Evolutionary conservation across 2,329 filamentous ascomycete genomes (phyloP).

Genomic region (Truncatella angustata): DNA sequence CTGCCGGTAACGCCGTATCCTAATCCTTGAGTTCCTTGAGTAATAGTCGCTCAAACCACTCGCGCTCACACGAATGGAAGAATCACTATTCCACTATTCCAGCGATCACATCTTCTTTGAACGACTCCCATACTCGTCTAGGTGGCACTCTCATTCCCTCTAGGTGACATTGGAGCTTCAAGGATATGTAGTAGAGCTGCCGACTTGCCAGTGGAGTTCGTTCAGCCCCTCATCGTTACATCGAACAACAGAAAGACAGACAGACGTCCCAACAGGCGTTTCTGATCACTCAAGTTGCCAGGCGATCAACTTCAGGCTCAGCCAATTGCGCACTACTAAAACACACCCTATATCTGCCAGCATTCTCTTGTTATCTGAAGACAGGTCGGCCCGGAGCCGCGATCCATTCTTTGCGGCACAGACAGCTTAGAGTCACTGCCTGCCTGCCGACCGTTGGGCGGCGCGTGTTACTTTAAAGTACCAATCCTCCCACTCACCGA

Average conservation of each 20-base stretch:
- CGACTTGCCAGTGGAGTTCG: background rate
- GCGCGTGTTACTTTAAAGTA: slow-evolving; percentile 5
- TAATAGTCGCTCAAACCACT: too few relatives aligned
- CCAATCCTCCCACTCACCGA: background rate
- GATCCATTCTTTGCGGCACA: slow-evolving; percentile 10
- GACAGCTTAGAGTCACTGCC: slow-evolving; percentile 4
- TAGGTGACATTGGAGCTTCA: background rate
- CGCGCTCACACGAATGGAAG: too few relatives aligned
- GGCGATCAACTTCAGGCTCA: background rate
- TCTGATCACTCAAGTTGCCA: background rate
- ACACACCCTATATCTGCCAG: background rate
- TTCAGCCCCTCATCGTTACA: slow-evolving; percentile 4
- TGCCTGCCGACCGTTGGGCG: background rate
- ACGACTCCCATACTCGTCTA: background rate
- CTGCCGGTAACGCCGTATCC: too few relatives aligned
- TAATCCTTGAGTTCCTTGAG: too few relatives aligned
- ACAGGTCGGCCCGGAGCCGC: slow-evolving; percentile 6
- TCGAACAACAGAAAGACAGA: background rate
- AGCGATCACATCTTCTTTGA: slow-evolving; percentile 1
- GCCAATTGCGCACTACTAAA: slow-evolving; percentile 5
- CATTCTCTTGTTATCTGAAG: background rate
- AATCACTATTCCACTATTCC: too few relatives aligned
- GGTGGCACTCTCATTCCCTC: background rate
- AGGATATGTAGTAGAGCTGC: background rate
- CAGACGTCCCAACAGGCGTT: background rate